Conservation (phyloP, 345 rosid species). For the Gossypium australe region DNA sequence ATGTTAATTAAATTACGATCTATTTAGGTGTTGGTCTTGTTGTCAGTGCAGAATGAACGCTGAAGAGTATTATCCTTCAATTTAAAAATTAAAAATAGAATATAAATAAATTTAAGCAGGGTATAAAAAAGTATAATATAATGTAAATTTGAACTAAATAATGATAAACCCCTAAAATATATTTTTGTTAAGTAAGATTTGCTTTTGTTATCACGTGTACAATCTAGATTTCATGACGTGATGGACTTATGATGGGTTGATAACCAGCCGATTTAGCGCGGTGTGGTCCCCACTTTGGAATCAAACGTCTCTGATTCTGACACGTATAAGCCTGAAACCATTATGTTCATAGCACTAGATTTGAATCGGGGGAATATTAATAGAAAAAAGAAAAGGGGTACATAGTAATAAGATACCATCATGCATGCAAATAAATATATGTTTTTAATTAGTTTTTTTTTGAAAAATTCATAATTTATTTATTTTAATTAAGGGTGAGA, state of each 20-base stretch:
- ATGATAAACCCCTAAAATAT: background rate
- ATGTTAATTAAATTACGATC: no score
- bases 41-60: accelerated
- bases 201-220: background rate
- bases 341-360: background rate
- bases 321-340: background rate
- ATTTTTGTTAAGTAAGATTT: no score
- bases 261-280: background rate
- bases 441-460: background rate
- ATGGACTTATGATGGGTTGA: background rate
- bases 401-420: background rate
- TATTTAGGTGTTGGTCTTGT: no score
- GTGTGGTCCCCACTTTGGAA: background rate
- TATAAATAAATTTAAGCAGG: no score
- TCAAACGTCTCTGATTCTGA: background rate
- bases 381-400: background rate
- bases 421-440: background rate
- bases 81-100: no score
- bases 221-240: background rate
- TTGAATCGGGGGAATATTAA: no score
- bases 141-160: no score
- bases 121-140: no score
- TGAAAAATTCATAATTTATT: background rate
- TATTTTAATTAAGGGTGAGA: background rate
- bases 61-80: accelerated